A percentile compares a stretch with the other conserved stretches of the same genome.
These are phyloP conservation scores for Aspergillus sergii DNA, from an alignment of 2,329 filamentous ascomycete genomes.

Conservation along the genomic window DNA sequence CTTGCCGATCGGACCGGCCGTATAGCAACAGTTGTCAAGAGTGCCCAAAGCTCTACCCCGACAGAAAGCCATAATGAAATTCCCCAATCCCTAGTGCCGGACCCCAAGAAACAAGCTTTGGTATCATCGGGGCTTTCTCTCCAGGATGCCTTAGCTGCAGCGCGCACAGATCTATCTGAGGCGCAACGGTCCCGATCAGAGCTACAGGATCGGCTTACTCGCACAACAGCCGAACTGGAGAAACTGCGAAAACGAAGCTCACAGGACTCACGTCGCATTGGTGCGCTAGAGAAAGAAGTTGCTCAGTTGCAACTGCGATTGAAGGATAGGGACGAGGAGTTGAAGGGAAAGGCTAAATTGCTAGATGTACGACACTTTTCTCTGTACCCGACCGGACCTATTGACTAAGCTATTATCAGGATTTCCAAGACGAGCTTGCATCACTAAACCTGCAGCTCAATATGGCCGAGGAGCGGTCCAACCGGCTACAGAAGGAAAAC, in stretches of 20 bases:
- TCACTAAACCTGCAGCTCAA: constrained; percentile 85
- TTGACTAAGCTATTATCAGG: constrained; percentile 45
- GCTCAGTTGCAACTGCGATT: constrained; percentile 66
- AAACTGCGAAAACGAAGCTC: constrained; percentile 63
- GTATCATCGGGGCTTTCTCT: constrained; percentile 29
- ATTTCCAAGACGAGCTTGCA: constrained; percentile 91
- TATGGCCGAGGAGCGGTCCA: constrained; percentile 75
- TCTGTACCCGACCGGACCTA: neutral
- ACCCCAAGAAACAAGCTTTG: constrained; percentile 30
- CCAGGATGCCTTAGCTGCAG: constrained; percentile 35
- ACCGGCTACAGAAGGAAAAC: constrained; percentile 78
- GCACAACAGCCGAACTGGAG: constrained; percentile 65
- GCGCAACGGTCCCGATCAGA: constrained; percentile 74
- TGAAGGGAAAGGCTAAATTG: constrained; percentile 79
- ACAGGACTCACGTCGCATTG: constrained; percentile 64
- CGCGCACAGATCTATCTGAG: constrained; percentile 70
- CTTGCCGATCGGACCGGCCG: constrained; percentile 68
- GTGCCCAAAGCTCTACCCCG: constrained; percentile 25
- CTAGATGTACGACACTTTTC: constrained; percentile 61
- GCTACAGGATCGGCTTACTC: constrained; percentile 65
- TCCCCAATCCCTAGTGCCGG: constrained; percentile 31
- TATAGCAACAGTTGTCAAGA: constrained; percentile 42
- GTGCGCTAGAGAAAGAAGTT: constrained; percentile 64
- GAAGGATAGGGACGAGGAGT: constrained; percentile 81
- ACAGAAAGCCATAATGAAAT: constrained; percentile 27